Evolutionary conservation across 1,284 basidiomycete genomes (phyloP), one percentile per base, ranked within the genome.

Genomic region (Microbotryum saponariae): DNA sequence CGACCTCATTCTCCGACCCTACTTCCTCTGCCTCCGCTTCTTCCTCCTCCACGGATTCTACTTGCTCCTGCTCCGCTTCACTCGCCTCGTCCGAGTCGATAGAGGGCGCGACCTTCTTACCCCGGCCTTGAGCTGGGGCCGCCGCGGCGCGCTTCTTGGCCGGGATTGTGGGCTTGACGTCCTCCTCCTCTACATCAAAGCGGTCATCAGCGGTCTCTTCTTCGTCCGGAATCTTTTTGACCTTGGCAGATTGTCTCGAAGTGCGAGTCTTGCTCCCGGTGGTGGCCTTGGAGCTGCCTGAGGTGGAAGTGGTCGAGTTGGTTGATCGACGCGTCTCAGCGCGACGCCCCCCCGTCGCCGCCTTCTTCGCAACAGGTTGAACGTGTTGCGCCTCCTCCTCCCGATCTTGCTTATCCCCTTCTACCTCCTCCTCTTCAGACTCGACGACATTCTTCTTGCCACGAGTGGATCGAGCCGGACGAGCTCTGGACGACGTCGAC

Each of bases 161-260:
- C n/a, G 56, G 25, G 12, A 23, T 51, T 29, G 52, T 31, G 7
- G 64, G 42, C 37, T 58, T 65, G 18, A 50, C 58, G n/a, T 42
- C 50, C 21, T 60, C 51, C 37, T 20, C 25, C 29, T 56, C 52
- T 6, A 53, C 53, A 20, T 55, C 64, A 6, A 53, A 49, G 5
- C 54, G 47, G 4, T 62, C 51, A 4, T 27, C 50, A 14, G 63
- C 47, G 44, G 62, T 37, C 8, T 65, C 64, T 16, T 70, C 60
- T 2, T 54, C 56, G 2, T 61, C 55, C 10, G 61, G 59, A 4
- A 62, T 54, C n/a, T 58, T 49, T 23, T 61, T 18, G n/a, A 51
- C 63, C 12, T 52, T 58, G 29, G 55, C 49, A 6, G 52, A 51
- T 23, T 55, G 31, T 47, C 51, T 53, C 20, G 52, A 47, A 6